phyloP scores from a whole-genome alignment of 345 rosid species.

The Dipteronia sinensis region DNA sequence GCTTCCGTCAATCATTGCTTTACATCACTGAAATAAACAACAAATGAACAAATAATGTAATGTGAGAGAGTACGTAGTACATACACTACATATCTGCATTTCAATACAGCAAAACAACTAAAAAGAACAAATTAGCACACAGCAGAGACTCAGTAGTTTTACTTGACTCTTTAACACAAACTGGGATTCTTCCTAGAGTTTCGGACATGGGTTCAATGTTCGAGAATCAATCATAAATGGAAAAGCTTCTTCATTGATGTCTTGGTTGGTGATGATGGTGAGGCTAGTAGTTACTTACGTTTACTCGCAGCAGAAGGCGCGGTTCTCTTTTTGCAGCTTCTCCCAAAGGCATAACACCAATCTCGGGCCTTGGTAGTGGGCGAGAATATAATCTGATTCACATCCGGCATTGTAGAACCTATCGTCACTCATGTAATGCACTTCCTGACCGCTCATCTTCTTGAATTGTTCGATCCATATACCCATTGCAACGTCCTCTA shows the following conservation, averaged over 20 bases:
- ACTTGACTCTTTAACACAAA: background rate
- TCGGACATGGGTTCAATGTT: background rate
- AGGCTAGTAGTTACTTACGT: slow-evolving; percentile 5
- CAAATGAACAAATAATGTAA: background rate
- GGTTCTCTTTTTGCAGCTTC: slow-evolving; percentile 70
- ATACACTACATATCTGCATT: background rate
- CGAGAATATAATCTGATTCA: slow-evolving; percentile 66
- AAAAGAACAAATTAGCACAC: background rate
- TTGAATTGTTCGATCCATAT: slow-evolving; percentile 85
- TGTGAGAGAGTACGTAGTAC: background rate
- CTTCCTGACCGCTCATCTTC: slow-evolving; percentile 47
- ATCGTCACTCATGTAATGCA: slow-evolving; percentile 63
- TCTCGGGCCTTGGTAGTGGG: slow-evolving; percentile 88
- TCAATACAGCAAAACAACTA: background rate
- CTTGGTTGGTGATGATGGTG: background rate
- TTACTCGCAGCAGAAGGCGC: slow-evolving; percentile 71
- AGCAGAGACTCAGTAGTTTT: background rate
- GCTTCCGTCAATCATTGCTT: too few relatives aligned
- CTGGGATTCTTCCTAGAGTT: background rate
- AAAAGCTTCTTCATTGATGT: background rate
- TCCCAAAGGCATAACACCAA: slow-evolving; percentile 86
- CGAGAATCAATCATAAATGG: background rate
- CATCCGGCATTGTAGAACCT: slow-evolving; percentile 82
- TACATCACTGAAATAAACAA: background rate
- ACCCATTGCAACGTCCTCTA: slow-evolving; percentile 96